phyloP scores from a whole-genome alignment of 371 early-diverging fungal species.

The Chytridiales sp. region DNA sequence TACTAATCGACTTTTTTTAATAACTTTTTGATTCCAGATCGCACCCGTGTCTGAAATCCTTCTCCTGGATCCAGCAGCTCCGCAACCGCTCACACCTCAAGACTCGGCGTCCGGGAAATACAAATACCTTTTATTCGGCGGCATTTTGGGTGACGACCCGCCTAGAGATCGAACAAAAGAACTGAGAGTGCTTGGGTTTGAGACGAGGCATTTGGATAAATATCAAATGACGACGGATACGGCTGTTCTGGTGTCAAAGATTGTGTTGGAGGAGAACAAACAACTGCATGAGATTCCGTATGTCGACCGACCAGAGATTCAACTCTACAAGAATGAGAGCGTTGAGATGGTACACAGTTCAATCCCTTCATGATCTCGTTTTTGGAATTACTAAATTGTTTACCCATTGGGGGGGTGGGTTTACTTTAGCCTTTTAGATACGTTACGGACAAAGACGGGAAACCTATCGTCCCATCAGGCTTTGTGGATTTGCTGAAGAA shows the following conservation, averaged over 20 bases:
- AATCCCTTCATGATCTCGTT: constrained; percentile 43
- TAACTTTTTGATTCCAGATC: constrained; percentile 31
- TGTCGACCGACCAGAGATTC: constrained; percentile 74
- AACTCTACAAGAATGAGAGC: constrained; percentile 65
- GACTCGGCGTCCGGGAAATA: constrained; percentile 63
- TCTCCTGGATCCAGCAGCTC: constrained; percentile 70
- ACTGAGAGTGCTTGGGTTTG: constrained; percentile 70
- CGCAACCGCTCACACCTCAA: constrained; percentile 59
- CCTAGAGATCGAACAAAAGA: constrained; percentile 70
- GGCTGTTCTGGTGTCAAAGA: constrained; percentile 39
- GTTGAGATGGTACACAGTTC: constrained; percentile 58
- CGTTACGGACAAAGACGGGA: constrained; percentile 54
- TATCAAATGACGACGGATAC: constrained; percentile 71
- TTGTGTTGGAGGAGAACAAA: constrained; percentile 38
- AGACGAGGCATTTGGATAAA: constrained; percentile 72
- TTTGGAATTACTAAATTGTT: constrained; percentile 48
- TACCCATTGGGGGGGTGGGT: constrained; percentile 41
- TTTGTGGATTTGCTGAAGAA: constrained; percentile 72
- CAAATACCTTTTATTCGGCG: constrained; percentile 78
- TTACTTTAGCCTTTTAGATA: constrained; percentile 39
- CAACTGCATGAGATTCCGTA: constrained; percentile 65
- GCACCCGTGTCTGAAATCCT: constrained; percentile 63
- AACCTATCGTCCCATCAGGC: constrained; percentile 74
- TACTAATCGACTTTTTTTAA: background rate
- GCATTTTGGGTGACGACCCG: constrained; percentile 62